Percentiles rank a stretch among this genome's conserved stretches.
phyloP scores from a whole-genome alignment of 2,329 filamentous ascomycete species.

The Penicillium vulpinum region DNA sequence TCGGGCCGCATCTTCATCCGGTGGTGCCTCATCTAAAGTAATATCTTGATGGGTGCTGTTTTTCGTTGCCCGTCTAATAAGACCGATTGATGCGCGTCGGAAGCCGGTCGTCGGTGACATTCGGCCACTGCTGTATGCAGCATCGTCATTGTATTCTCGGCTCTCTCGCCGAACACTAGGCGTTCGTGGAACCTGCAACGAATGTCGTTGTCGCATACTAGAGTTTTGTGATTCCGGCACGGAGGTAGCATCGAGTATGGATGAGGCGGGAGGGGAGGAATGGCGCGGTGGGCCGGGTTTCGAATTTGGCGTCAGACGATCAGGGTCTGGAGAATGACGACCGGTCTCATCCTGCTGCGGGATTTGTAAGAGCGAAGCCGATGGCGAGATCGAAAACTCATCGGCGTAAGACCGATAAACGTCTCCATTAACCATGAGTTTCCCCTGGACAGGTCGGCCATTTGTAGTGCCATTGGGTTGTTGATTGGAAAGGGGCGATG shows the following conservation, averaged over 20 bases:
- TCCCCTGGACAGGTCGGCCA: conserved; percentile 29
- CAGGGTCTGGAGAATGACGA: conserved; percentile 33
- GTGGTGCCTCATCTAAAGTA: conserved; percentile 77
- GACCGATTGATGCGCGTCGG: conserved; percentile 77
- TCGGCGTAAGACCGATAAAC: conserved; percentile 32
- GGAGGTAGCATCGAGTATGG: conserved; percentile 53
- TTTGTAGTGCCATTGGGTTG: conserved; percentile 30
- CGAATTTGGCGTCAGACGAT: conserved; percentile 30
- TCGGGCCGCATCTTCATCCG: conserved; percentile 84
- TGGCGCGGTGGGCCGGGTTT: conserved; percentile 36
- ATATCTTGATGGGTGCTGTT: conserved; percentile 85
- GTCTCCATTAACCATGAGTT: conserved; percentile 36
- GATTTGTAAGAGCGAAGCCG: conserved; percentile 35
- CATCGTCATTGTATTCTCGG: conserved; percentile 68
- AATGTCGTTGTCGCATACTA: conserved; percentile 77
- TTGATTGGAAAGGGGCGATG: conserved; percentile 26
- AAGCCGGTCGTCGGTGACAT: conserved; percentile 71
- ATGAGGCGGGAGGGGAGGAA: conserved; percentile 55
- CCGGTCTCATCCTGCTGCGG: conserved; percentile 36
- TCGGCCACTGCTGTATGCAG: conserved; percentile 68
- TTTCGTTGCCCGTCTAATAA: conserved; percentile 77
- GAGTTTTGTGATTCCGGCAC: conserved; percentile 57
- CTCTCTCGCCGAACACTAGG: conserved; percentile 60
- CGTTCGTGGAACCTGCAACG: conserved; percentile 77
- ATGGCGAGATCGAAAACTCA: conserved; percentile 30